Conservation (phyloP, 352 stramenopile genomes). For the Phytophthora hibernalis region DNA sequence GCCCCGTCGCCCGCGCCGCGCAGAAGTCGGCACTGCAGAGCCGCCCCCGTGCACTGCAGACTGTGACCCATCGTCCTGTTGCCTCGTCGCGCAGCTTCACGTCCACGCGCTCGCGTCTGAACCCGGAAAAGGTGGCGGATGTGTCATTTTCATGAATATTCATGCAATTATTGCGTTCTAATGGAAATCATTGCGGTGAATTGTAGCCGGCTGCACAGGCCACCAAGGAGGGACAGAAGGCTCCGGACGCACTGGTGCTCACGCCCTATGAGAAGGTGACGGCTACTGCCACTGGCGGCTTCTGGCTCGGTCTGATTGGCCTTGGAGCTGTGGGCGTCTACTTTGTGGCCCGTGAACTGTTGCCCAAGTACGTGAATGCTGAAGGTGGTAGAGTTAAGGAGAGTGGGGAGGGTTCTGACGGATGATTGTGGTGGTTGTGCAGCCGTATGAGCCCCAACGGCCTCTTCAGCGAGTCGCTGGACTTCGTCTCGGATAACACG, state of each 20-base stretch:
- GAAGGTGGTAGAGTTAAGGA: constrained; percentile 1
- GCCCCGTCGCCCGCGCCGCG: constrained; percentile 27
- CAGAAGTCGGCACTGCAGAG: constrained; percentile 35
- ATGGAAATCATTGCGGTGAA: neutral
- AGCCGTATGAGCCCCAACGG: constrained; percentile 89
- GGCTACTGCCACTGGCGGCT: constrained; percentile 84
- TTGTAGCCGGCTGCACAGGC: constrained; percentile 42
- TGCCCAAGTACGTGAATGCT: constrained; percentile 79
- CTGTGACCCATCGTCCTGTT: constrained; percentile 23
- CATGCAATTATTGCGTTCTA: constrained; percentile 12
- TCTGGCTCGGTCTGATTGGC: constrained; percentile 89
- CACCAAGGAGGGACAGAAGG: constrained; percentile 57
- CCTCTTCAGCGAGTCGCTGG: constrained; percentile 80
- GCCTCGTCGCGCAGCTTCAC: constrained; percentile 42
- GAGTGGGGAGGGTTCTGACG: constrained; percentile 5
- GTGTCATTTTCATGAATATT: neutral
- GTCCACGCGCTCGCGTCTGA: constrained; percentile 55
- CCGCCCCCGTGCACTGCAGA: constrained; percentile 32
- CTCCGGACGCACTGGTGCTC: constrained; percentile 86
- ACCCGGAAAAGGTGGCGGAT: constrained; percentile 60
- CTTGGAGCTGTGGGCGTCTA: constrained; percentile 91
- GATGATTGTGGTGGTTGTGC: constrained; percentile 14
- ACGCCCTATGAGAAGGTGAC: constrained; percentile 95
- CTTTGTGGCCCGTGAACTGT: constrained; percentile 92
- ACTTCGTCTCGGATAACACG: constrained; percentile 78